Conservation (phyloP, 2,329 filamentous ascomycete species). For the Talaromyces islandicus region DNA sequence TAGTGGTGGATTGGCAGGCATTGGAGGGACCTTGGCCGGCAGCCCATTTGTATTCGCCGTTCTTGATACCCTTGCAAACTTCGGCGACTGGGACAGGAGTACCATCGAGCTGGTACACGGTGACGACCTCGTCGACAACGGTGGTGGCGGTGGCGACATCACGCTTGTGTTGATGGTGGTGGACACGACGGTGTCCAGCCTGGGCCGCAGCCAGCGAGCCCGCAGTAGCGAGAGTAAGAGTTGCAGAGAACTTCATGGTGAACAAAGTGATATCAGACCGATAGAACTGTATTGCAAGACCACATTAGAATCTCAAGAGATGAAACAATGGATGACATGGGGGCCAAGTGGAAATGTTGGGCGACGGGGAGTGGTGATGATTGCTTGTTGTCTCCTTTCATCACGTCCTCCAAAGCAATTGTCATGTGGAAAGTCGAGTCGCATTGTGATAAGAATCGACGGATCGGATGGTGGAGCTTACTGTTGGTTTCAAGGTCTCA, state of each 20-base stretch:
- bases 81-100: conserved; percentile 53
- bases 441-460: neutral
- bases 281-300: neutral
- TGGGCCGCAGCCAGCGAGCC: conserved; percentile 38
- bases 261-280: neutral
- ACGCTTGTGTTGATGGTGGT: conserved; percentile 36
- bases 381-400: neutral
- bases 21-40: conserved; percentile 56
- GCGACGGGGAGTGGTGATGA: neutral
- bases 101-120: conserved; percentile 67
- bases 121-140: conserved; percentile 57
- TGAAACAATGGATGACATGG: neutral
- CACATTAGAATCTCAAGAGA: neutral
- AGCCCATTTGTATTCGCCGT: conserved; percentile 61
- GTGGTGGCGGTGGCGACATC: conserved; percentile 44
- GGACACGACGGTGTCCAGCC: conserved; percentile 36
- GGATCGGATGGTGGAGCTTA: neutral
- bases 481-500: neutral
- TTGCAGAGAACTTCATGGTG: conserved; percentile 38
- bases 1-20: conserved; percentile 36
- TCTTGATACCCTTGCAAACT: conserved; percentile 64
- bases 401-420: neutral
- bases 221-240: conserved; percentile 36
- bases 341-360: neutral
- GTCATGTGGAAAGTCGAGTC: neutral